Percentiles rank a stretch among this genome's conserved stretches.
These are phyloP conservation scores for Eustoma russellianum DNA, from an alignment of 257 asterid genomes.

Conservation along the genomic window DNA sequence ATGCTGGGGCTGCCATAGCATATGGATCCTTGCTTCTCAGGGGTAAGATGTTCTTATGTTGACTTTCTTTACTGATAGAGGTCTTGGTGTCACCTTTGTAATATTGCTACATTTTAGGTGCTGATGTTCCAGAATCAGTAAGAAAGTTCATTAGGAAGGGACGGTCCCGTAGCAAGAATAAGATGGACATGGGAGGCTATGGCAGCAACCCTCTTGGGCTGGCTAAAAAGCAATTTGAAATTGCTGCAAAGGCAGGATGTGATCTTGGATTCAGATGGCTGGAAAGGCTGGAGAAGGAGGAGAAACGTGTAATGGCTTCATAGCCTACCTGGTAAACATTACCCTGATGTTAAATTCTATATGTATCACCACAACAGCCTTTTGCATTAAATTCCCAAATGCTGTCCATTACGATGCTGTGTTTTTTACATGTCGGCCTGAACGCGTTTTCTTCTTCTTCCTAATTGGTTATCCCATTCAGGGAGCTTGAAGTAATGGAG, in stretches of 20 bases:
- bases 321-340: neutral
- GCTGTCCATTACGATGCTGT: too few species aligned
- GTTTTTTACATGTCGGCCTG: too few species aligned
- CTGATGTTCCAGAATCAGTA: constrained; percentile 56
- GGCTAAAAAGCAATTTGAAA: constrained; percentile 74
- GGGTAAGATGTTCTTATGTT: constrained; percentile 30
- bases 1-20: constrained; percentile 83
- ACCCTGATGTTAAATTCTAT: too few species aligned
- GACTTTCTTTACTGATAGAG: neutral
- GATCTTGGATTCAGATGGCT: constrained; percentile 94
- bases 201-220: constrained; percentile 48
- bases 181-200: constrained; percentile 11
- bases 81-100: neutral
- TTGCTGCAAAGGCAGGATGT: constrained; percentile 75
- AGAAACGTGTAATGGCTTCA: constrained; percentile 27
- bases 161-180: constrained; percentile 24
- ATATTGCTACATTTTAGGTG: constrained; percentile 33
- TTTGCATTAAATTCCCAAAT: too few species aligned
- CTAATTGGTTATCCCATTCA: too few species aligned
- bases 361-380: too few species aligned
- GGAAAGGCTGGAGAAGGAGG: constrained; percentile 57
- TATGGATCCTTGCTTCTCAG: constrained; percentile 83
- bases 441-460: too few species aligned
- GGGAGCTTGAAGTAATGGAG: too few species aligned
- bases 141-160: constrained; percentile 40